These are phyloP conservation scores for Camelina sativa DNA, from an alignment of 345 rosid species.

Conservation along the genomic window DNA sequence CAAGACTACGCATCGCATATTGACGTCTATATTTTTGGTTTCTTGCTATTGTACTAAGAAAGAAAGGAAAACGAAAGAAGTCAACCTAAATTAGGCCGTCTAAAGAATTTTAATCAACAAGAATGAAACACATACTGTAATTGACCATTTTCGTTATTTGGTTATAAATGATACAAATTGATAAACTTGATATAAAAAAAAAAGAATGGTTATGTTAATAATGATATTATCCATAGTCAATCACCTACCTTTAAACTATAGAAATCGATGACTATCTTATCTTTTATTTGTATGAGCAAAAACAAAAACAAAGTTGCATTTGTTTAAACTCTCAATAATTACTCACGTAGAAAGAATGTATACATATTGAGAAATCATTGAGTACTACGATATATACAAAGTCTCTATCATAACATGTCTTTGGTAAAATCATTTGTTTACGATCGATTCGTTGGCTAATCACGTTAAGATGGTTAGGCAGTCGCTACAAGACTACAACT, in stretches of 20 bases:
- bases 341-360: neutral
- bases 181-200: neutral
- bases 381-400: conserved; percentile 9
- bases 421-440: conserved; percentile 16
- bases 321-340: neutral
- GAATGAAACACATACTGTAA: neutral
- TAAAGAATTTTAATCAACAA: neutral
- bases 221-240: neutral
- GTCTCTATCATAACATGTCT: neutral
- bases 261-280: neutral
- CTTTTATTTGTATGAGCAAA: neutral
- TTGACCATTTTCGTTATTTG: conserved; percentile 3
- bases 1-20: neutral
- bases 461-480: conserved; percentile 40
- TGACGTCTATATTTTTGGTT: conserved; percentile 11
- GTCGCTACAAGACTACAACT: conserved; percentile 33
- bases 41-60: neutral
- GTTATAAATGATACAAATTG: neutral
- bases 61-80: neutral
- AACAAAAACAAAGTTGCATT: neutral
- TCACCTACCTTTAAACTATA: neutral
- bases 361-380: neutral
- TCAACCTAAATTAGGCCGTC: conserved; percentile 14
- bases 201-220: neutral
- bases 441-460: conserved; percentile 40